Conservation (phyloP, 2,329 filamentous ascomycete genomes). For the Coniochaeta sp. region DNA sequence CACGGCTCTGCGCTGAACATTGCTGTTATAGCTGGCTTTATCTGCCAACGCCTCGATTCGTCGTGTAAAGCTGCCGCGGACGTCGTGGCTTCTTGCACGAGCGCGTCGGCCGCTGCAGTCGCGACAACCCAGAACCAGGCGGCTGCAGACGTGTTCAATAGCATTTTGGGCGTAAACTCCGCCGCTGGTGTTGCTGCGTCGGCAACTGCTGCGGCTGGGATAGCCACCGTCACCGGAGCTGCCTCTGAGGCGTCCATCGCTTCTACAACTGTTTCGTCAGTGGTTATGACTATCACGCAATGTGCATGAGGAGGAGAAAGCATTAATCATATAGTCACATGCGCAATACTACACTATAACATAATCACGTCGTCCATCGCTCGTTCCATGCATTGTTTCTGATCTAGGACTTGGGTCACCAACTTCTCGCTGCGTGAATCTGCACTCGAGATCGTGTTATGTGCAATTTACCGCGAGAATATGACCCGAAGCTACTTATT, state of each 20-base stretch:
- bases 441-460: not conserved
- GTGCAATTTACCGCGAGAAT: too few relatives aligned
- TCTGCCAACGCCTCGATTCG: slow-evolving; percentile 32
- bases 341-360: not conserved
- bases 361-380: too few relatives aligned
- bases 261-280: slow-evolving; percentile 5
- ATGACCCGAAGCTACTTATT: not conserved
- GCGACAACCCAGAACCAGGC: slow-evolving; percentile 21
- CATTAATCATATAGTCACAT: not conserved
- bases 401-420: not conserved
- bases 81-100: slow-evolving; percentile 16
- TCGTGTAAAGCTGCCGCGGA: slow-evolving; percentile 23
- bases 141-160: slow-evolving; percentile 25
- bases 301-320: slow-evolving; percentile 6
- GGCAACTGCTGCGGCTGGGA: slow-evolving; percentile 1
- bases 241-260: not conserved
- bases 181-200: slow-evolving; percentile 9
- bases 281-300: slow-evolving; percentile 15
- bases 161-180: slow-evolving; percentile 10
- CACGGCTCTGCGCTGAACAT: slow-evolving; percentile 40
- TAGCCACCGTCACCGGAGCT: not conserved
- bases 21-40: slow-evolving; percentile 37
- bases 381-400: too few relatives aligned
- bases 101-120: slow-evolving; percentile 17
- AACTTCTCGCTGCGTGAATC: not conserved